phyloP scores from a whole-genome alignment of 306 rosid species.

The Mimosa pudica region DNA sequence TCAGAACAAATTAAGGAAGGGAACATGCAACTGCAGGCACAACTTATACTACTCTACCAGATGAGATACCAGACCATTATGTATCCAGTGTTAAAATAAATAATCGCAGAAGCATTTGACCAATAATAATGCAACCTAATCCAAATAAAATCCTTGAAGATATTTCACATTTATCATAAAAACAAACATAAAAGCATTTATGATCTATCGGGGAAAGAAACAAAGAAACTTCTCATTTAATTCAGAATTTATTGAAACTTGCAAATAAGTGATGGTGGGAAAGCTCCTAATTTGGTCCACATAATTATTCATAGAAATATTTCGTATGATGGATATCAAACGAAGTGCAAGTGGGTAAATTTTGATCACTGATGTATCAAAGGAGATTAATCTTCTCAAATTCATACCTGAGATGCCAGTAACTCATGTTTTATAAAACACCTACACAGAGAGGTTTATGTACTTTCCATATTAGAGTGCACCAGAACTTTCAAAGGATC shows the following conservation, averaged over 20 bases:
- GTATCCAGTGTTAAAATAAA: too few relatives aligned
- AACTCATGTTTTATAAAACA: not conserved
- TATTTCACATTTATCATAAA: too few relatives aligned
- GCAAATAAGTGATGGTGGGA: not conserved
- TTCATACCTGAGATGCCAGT: not conserved
- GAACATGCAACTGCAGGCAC: not conserved
- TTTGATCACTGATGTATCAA: not conserved
- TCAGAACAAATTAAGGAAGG: conserved; percentile 17
- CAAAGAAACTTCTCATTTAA: not conserved
- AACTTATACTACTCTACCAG: not conserved
- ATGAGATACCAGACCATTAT: not conserved
- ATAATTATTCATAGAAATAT: not conserved
- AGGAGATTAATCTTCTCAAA: not conserved
- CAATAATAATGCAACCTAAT: too few relatives aligned
- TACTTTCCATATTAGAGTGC: not conserved
- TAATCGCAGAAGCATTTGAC: too few relatives aligned
- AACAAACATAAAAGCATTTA: too few relatives aligned
- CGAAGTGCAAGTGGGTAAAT: not conserved
- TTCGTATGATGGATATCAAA: not conserved
- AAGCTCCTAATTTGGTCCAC: not conserved
- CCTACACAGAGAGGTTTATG: not conserved
- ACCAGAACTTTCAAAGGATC: not conserved
- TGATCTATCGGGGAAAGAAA: too few relatives aligned
- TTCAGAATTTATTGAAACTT: not conserved
- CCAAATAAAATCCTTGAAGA: too few relatives aligned